A percentile compares a stretch with the other conserved stretches of the same genome.
Evolutionary conservation across 108 stramenopile genomes (phyloP).

Genomic region (Nitzschia sp.): DNA sequence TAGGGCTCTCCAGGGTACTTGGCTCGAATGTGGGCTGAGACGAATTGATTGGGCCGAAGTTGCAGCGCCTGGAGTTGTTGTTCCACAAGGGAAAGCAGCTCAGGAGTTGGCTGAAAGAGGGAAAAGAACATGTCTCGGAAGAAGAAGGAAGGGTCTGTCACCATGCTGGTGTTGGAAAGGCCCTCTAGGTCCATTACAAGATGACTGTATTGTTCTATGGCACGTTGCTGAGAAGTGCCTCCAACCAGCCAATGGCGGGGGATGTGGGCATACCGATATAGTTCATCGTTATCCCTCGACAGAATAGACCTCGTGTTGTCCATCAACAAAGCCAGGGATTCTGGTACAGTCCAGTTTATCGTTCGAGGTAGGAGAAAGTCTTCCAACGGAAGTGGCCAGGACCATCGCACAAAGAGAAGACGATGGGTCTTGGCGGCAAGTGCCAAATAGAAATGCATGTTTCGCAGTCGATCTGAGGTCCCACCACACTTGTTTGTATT

Average conservation of each 20-base stretch:
- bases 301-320: constrained; percentile 1
- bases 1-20: constrained; percentile 38
- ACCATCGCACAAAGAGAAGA: constrained; percentile 47
- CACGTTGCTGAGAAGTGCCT: constrained; percentile 23
- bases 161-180: background rate
- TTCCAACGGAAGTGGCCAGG: constrained; percentile 42
- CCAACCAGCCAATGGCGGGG: constrained; percentile 27
- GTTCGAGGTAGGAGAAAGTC: constrained; percentile 41
- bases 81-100: constrained; percentile 9
- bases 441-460: constrained; percentile 38
- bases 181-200: background rate
- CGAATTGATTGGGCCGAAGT: constrained; percentile 32
- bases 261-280: constrained; percentile 2
- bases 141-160: constrained; percentile 2
- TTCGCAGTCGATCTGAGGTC: constrained; percentile 50
- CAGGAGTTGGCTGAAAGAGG: constrained; percentile 33
- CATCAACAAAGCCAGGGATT: constrained; percentile 5
- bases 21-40: constrained; percentile 38
- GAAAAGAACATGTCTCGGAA: constrained; percentile 38
- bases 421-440: constrained; percentile 39
- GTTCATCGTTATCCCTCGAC: background rate
- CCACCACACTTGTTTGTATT: constrained; percentile 42
- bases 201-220: background rate
- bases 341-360: constrained; percentile 33
- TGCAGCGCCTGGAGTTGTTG: constrained; percentile 9